These are phyloP conservation scores for Globisporangium solare DNA, from an alignment of 352 stramenopile species.

Conservation along the genomic window DNA sequence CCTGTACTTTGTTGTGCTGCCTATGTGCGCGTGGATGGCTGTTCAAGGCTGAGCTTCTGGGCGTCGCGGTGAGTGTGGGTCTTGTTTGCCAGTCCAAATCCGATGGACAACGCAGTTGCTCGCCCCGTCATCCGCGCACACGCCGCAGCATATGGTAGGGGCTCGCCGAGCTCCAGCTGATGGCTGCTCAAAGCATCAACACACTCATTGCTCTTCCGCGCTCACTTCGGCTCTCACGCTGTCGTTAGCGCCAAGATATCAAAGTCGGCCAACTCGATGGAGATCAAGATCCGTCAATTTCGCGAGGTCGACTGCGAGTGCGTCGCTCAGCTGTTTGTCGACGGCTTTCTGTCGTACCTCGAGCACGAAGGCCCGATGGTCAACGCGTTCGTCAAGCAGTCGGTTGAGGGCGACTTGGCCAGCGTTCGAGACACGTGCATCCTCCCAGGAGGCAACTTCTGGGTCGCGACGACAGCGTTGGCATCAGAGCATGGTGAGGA, in stretches of 20 bases:
- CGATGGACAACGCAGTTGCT: too few species aligned
- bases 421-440: constrained; percentile 10
- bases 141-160: too few species aligned
- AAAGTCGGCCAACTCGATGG: not conserved
- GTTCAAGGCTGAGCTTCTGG: too few species aligned
- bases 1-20: too few species aligned
- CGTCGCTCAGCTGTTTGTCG: constrained; percentile 8
- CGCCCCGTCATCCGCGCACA: too few species aligned
- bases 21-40: too few species aligned
- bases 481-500: not conserved
- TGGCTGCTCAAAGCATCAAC: too few species aligned
- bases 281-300: constrained; percentile 15
- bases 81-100: too few species aligned
- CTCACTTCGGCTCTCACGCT: too few species aligned
- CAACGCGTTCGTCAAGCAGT: constrained; percentile 2
- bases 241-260: not conserved
- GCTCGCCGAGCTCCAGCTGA: too few species aligned
- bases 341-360: constrained; percentile 9
- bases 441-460: constrained; percentile 31
- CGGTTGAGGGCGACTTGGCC: constrained; percentile 6
- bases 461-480: constrained; percentile 23
- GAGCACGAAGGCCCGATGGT: not conserved
- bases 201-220: too few species aligned
- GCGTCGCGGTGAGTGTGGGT: too few species aligned
- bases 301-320: not conserved